phyloP scores from a whole-genome alignment of 2,329 filamentous ascomycete species.

The Colletotrichum sp. region DNA sequence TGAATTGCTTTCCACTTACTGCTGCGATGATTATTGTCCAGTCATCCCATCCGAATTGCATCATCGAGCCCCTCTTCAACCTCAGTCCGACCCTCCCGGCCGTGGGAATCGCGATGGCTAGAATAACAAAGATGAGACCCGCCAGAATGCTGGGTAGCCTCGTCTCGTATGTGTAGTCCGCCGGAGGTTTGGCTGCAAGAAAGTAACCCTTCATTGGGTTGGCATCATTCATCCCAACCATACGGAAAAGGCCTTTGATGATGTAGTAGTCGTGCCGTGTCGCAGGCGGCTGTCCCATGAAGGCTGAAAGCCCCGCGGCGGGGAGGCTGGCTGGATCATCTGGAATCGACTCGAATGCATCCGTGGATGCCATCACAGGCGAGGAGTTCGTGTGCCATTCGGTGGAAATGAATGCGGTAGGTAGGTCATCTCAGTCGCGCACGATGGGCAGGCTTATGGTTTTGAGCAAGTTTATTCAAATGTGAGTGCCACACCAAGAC shows the following conservation, averaged over 20 bases:
- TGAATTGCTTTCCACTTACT: slow-evolving; percentile 23
- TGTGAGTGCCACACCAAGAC: neutral
- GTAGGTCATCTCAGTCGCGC: neutral
- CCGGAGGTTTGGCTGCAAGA: slow-evolving; percentile 20
- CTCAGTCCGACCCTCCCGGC: slow-evolving; percentile 25
- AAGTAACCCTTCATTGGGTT: slow-evolving; percentile 25
- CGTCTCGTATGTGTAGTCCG: slow-evolving; percentile 27
- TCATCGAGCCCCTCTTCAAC: slow-evolving; percentile 28
- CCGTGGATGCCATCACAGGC: neutral
- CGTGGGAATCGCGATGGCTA: slow-evolving; percentile 32
- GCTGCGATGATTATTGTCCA: slow-evolving; percentile 35
- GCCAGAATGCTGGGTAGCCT: slow-evolving; percentile 29
- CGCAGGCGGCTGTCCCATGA: slow-evolving; percentile 7
- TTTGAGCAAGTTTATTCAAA: neutral
- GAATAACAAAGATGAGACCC: slow-evolving; percentile 31
- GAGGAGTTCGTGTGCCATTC: neutral
- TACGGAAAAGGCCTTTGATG: slow-evolving; percentile 7
- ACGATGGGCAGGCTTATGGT: neutral
- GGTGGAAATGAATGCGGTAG: neutral
- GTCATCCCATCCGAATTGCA: slow-evolving; percentile 38
- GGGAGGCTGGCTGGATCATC: slow-evolving; percentile 4
- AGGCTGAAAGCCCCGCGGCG: slow-evolving; percentile 1
- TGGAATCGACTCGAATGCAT: neutral
- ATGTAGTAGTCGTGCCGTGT: slow-evolving; percentile 13
- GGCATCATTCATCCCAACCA: slow-evolving; percentile 16